Evolutionary conservation across 495 filamentous ascomycete species (phyloP).

Genomic region (Articulospora tetracladia): DNA sequence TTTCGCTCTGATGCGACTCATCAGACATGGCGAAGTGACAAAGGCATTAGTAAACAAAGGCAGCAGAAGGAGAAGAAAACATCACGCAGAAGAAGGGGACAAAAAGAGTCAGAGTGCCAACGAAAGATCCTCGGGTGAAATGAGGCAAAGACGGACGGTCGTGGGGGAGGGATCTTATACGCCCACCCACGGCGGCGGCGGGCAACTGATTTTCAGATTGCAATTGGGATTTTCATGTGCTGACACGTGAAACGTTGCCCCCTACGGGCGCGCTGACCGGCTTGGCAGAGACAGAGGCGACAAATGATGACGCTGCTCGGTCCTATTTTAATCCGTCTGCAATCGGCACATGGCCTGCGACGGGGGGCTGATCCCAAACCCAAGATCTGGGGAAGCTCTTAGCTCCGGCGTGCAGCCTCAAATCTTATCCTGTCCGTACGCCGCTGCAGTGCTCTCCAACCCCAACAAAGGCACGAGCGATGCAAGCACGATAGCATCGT

Average conservation of each 20-base stretch:
- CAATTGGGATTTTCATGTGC: too few relatives aligned
- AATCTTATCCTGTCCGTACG: not conserved
- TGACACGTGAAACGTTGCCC: too few relatives aligned
- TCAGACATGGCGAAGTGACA: conserved; percentile 20
- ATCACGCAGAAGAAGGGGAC: not conserved
- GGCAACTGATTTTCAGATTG: too few relatives aligned
- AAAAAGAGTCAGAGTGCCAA: not conserved
- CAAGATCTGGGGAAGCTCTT: not conserved
- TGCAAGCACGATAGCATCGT: conserved; percentile 15
- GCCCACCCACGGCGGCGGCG: not conserved
- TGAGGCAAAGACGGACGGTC: not conserved
- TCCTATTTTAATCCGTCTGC: too few relatives aligned
- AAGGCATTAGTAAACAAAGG: conserved; percentile 24
- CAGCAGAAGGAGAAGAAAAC: conserved; percentile 5
- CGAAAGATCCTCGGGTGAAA: not conserved
- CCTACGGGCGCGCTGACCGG: too few relatives aligned
- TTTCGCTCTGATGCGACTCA: conserved; percentile 21
- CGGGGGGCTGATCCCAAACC: too few relatives aligned
- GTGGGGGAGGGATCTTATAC: not conserved
- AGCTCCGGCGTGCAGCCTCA: too few relatives aligned
- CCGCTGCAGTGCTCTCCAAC: not conserved
- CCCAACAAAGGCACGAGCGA: not conserved
- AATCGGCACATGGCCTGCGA: too few relatives aligned
- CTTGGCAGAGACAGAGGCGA: too few relatives aligned
- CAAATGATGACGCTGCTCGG: too few relatives aligned